A percentile compares a stretch with the other conserved stretches of the same genome.
Conservation (phyloP, 441 rosid genomes). For the Gossypium armourianum region DNA sequence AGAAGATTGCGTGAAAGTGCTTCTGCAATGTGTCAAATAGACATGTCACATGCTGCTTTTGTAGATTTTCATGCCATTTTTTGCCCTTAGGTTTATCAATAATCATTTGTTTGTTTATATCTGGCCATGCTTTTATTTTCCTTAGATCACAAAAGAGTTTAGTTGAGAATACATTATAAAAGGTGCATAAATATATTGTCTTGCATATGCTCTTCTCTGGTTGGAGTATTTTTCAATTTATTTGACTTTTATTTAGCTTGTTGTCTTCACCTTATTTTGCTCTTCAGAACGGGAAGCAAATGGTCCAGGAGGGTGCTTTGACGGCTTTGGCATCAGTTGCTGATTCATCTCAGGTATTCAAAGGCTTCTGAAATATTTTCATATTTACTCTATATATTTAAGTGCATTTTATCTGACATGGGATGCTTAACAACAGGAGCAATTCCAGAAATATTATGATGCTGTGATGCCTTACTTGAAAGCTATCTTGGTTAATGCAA, state of each 20-base stretch:
- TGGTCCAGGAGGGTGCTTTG: conserved; percentile 41
- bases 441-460: conserved; percentile 38
- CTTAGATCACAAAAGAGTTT: not conserved
- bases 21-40: not conserved
- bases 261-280: conserved; percentile 4
- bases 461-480: conserved; percentile 48
- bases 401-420: conserved; percentile 14
- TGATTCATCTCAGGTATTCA: conserved; percentile 29
- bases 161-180: not conserved
- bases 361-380: not conserved
- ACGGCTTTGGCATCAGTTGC: conserved; percentile 42
- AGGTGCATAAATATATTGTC: not conserved
- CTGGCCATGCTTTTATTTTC: not conserved
- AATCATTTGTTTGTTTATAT: not conserved
- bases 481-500: conserved; percentile 39
- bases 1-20: not conserved
- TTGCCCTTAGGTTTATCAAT: not conserved
- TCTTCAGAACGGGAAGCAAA: conserved; percentile 36
- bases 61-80: not conserved
- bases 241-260: not conserved
- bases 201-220: not conserved
- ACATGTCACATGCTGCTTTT: not conserved
- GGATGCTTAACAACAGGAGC: conserved; percentile 25
- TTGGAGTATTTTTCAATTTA: not conserved
- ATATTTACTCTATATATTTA: not conserved